Conservation (phyloP, 805 yeast species). For the Nakazawaea pomicola region DNA sequence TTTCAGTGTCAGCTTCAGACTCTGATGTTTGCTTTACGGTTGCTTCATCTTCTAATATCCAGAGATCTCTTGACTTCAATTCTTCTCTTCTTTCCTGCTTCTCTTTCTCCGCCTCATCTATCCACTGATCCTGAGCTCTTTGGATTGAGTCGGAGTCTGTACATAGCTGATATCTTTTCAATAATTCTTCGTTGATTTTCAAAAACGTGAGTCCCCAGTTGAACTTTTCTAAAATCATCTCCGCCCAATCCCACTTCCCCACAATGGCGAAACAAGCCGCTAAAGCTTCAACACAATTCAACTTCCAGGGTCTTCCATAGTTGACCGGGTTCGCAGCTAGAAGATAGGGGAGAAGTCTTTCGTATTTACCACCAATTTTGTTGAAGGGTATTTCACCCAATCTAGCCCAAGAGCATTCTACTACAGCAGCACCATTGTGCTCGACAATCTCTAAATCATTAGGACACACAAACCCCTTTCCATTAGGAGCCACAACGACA, state of each 20-base stretch:
- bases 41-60: conserved; percentile 71
- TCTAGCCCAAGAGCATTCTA: conserved; percentile 98
- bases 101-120: conserved; percentile 63
- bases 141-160: conserved; percentile 73
- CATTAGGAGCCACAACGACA: conserved; percentile 88
- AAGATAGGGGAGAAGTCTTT: conserved; percentile 82
- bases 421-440: conserved; percentile 88
- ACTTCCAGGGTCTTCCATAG: conserved; percentile 92
- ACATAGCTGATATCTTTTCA: conserved; percentile 72
- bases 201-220: conserved; percentile 93
- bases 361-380: conserved; percentile 87
- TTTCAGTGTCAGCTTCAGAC: conserved; percentile 19
- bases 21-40: conserved; percentile 15
- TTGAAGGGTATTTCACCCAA: conserved; percentile 94
- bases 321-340: conserved; percentile 97
- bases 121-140: conserved; percentile 70
- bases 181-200: conserved; percentile 72
- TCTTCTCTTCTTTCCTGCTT: conserved; percentile 54
- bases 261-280: conserved; percentile 97
- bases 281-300: conserved; percentile 94
- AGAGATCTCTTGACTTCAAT: conserved; percentile 53
- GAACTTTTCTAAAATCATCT: conserved; percentile 66
- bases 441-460: conserved; percentile 76
- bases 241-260: conserved; percentile 89
- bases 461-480: conserved; percentile 86